phyloP scores from a whole-genome alignment of 148 eudicot genomes.

The Rhododendron simsii region DNA sequence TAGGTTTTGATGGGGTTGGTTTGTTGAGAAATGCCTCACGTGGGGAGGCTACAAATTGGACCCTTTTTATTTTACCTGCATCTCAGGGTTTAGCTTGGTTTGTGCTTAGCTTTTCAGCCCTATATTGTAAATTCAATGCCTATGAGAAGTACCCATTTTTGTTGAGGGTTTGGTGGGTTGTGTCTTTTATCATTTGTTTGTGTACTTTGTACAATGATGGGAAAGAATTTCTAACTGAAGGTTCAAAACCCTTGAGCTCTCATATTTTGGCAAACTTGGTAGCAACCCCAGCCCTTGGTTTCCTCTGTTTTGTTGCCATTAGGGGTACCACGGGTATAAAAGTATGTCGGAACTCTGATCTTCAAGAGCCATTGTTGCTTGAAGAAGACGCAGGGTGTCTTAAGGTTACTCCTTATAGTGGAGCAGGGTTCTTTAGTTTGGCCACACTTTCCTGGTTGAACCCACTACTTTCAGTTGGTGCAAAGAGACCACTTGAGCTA shows the following conservation, averaged over 20 bases:
- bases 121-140: constrained; percentile 58
- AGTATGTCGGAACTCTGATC: constrained; percentile 56
- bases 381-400: constrained; percentile 86
- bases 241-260: constrained; percentile 50
- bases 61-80: constrained; percentile 54
- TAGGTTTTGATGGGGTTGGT: constrained; percentile 67
- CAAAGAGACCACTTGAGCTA: constrained; percentile 84
- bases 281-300: constrained; percentile 63
- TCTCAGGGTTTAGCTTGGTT: constrained; percentile 78
- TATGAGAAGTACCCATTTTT: constrained; percentile 63
- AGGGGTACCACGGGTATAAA: constrained; percentile 75
- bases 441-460: constrained; percentile 94
- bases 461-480: constrained; percentile 78
- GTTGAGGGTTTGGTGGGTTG: constrained; percentile 88
- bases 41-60: constrained; percentile 46
- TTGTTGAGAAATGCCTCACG: constrained; percentile 45
- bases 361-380: constrained; percentile 76
- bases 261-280: constrained; percentile 69
- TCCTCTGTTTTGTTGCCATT: constrained; percentile 64
- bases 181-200: constrained; percentile 58
- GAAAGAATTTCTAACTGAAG: constrained; percentile 45
- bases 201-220: constrained; percentile 63
- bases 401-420: constrained; percentile 81
- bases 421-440: constrained; percentile 77
- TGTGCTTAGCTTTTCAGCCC: constrained; percentile 63